Base-by-base conservation (phyloP, 2,329 filamentous ascomycete species). In the Plectosphaerella plurivora region DNA sequence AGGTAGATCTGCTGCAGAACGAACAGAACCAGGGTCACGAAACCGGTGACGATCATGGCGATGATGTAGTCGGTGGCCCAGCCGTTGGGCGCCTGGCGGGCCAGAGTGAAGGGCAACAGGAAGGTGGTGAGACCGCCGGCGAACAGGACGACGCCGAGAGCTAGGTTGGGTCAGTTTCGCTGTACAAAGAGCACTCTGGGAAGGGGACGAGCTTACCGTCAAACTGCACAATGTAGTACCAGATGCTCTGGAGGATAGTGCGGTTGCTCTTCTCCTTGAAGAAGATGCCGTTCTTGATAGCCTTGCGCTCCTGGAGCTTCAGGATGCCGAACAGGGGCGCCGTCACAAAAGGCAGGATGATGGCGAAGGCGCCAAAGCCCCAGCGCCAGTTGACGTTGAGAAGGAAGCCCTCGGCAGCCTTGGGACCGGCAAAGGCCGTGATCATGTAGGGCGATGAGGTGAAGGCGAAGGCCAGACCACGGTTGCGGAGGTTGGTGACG, bases 91-190 rank as follows among this genome's bases (percentile, higher is more conserved):
- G 77, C 74, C 2, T 63, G 60, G 8, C 59, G 56, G 16, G 78
- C 75, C 15, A 89, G 71, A 5, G 76, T 85, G 61, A 89, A 82
- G 0, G 86, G 85, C 0, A 89, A 75, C 14, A 89, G 67, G 61
- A 89, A 84, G 14, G 86, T 63, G 2, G 76, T 73, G 20, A 86
- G 73, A 5, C 83, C 84, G 5, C 67, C 71, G 5, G 77, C 74
- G 59, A 87, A 76, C 6, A 87, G 66, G 25, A 86, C 52, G 35
- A 86, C 73, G 1, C 84, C 83, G 4, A 79, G 55, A 4, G 76
- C 67, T 70, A 14, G 36, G 7, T 18, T 3, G 24, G 12, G 16
- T n/a, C 12, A 25, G 36, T 22, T 12, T 16, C 3, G 7, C 15
- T 51, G 24, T 12, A 45, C 10, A 25, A 25, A 16, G n/a, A 36